Percentiles rank a stretch among this genome's conserved stretches.
Evolutionary conservation across 1,284 basidiomycete genomes (phyloP).

Genomic region (Melampsora americana): DNA sequence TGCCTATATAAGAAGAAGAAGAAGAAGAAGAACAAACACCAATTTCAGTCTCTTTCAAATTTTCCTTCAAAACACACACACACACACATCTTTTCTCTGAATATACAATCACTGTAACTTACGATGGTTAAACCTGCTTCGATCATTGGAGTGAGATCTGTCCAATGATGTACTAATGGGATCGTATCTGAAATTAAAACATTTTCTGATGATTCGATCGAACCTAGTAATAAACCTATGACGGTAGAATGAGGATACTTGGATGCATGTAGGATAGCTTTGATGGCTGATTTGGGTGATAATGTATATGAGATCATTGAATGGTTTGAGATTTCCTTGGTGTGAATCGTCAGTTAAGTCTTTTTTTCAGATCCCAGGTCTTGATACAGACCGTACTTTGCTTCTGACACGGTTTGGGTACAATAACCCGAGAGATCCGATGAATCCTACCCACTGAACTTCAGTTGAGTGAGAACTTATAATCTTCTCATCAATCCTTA

Average conservation of each 20-base stretch:
- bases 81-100: no score
- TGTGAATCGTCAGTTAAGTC: no score
- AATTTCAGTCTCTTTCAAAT: not conserved
- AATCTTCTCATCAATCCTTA: no score
- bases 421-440: no score
- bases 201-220: not conserved
- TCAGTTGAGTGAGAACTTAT: no score
- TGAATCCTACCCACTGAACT: no score
- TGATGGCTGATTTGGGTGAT: not conserved
- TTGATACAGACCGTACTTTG: no score
- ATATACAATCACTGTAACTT: no score
- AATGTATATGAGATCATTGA: not conserved
- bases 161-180: slow-evolving; percentile 30
- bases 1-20: slow-evolving; percentile 5
- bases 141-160: slow-evolving; percentile 27
- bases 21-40: not conserved
- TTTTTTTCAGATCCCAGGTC: no score
- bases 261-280: slow-evolving; percentile 16
- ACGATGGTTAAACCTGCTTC: slow-evolving; percentile 29
- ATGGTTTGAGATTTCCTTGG: no score
- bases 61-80: no score
- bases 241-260: slow-evolving; percentile 37
- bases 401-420: no score
- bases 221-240: slow-evolving; percentile 23
- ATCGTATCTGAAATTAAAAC: slow-evolving; percentile 32